A percentile compares a stretch with the other conserved stretches of the same genome.
Evolutionary conservation across 257 asterid genomes (phyloP).

Genomic region (Mentha longifolia): DNA sequence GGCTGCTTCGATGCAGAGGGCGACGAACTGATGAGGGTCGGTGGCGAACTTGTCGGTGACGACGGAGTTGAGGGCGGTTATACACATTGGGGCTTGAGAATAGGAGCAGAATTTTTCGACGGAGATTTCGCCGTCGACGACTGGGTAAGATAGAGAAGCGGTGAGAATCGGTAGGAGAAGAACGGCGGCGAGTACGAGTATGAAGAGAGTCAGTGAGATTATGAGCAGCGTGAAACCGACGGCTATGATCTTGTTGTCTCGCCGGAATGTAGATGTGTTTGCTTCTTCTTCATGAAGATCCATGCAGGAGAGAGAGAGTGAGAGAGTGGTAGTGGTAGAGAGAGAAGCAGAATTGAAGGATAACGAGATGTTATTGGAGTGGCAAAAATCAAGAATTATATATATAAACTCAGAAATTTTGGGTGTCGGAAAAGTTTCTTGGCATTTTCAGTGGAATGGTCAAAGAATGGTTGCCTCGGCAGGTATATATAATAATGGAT

Average conservation of each 20-base stretch:
- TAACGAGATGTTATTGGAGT: not conserved
- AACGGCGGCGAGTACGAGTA: not conserved
- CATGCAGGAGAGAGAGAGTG: constrained; percentile 21
- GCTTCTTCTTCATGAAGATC: constrained; percentile 22
- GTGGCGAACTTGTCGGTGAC: not conserved
- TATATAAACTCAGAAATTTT: too few species aligned
- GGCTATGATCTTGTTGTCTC: constrained; percentile 33
- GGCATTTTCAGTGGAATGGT: not conserved
- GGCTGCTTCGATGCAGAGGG: not conserved
- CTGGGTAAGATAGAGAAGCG: not conserved
- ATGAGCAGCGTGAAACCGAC: constrained; percentile 11
- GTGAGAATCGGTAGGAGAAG: not conserved
- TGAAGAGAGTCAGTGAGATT: constrained; percentile 26
- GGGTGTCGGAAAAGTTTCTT: too few species aligned
- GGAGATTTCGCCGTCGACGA: not conserved
- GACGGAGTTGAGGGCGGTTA: not conserved
- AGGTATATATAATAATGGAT: too few species aligned
- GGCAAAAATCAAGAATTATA: not conserved
- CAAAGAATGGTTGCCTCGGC: not conserved
- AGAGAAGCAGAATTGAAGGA: not conserved
- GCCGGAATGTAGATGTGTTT: constrained; percentile 25
- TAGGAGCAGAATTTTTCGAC: not conserved
- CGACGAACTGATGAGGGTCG: not conserved
- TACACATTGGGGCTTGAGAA: not conserved
- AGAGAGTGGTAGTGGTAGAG: not conserved